These are phyloP conservation scores for Rhytidiadelphus loreus DNA, from an alignment of 225 moss, liverwort and hornwort genomes.

Conservation along the genomic window DNA sequence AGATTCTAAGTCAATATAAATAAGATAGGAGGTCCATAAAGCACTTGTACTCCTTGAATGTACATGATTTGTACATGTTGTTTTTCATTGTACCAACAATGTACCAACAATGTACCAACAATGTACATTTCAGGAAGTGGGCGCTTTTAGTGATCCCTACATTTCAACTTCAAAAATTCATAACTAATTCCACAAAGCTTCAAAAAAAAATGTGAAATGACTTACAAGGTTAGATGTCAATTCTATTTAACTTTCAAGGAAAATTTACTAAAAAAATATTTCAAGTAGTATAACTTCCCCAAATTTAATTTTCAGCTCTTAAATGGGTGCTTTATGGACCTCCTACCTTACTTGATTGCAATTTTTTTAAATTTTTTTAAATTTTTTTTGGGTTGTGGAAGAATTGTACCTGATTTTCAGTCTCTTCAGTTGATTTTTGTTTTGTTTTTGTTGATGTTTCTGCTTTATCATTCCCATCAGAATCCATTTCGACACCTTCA, in stretches of 20 bases:
- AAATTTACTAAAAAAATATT: not conserved
- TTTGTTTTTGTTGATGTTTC: not conserved
- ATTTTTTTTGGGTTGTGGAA: no score
- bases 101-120: no score
- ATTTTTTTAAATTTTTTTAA: no score
- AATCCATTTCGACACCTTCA: not conserved
- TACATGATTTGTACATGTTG: not conserved
- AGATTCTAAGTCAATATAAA: not conserved
- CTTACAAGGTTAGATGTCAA: not conserved
- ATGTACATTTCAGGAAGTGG: not conserved
- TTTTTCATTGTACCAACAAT: not conserved
- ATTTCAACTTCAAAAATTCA: not conserved
- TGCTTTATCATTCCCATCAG: not conserved
- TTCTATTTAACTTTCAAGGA: not conserved
- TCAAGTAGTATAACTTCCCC: no score
- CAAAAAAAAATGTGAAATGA: no score
- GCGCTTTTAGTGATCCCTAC: rapidly evolving
- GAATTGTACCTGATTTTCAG: not conserved
- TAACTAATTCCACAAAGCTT: no score
- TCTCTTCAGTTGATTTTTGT: not conserved
- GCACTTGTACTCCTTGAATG: rapidly evolving
- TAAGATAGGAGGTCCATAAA: not conserved
- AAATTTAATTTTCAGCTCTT: not conserved
- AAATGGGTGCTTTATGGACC: not conserved
- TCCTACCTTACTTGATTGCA: not conserved